phyloP scores from a whole-genome alignment of 768 basidiomycete species.

The Crucibulum laeve region DNA sequence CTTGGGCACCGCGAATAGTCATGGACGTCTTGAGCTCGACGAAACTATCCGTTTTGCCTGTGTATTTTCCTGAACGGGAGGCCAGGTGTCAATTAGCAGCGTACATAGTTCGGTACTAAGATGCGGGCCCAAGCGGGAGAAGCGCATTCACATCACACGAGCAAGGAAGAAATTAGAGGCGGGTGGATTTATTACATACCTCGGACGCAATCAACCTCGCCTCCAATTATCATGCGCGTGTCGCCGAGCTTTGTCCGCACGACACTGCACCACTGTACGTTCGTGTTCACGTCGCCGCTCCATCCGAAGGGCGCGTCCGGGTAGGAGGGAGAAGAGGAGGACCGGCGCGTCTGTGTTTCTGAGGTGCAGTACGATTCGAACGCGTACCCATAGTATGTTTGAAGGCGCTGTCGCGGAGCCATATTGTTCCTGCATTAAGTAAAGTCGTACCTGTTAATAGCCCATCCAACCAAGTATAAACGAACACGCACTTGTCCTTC shows the following conservation, averaged over 20 bases:
- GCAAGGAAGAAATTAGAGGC: too few species aligned
- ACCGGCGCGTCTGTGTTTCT: constrained; percentile 25
- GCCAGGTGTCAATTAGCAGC: not conserved
- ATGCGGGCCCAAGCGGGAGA: not conserved
- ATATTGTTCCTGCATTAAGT: constrained; percentile 51
- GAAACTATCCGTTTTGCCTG: constrained; percentile 60
- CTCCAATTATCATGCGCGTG: constrained; percentile 72
- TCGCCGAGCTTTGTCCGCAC: constrained; percentile 81
- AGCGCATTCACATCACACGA: too few species aligned
- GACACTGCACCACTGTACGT: constrained; percentile 87
- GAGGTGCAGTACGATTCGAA: constrained; percentile 88
- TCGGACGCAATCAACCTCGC: constrained; percentile 88
- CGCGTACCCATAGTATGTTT: constrained; percentile 81
- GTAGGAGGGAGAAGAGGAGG: constrained; percentile 13
- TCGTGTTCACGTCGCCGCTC: constrained; percentile 83
- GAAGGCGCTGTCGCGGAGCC: constrained; percentile 55
- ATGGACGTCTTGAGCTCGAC: constrained; percentile 89
- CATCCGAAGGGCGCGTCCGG: constrained; percentile 46
- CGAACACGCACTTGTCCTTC: constrained; percentile 55
- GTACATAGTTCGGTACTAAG: not conserved
- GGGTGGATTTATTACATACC: constrained; percentile 38
- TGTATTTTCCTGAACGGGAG: constrained; percentile 47
- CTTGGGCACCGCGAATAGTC: constrained; percentile 55
- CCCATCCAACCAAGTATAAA: not conserved
- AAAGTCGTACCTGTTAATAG: not conserved